Percentiles rank a stretch among this genome's conserved stretches.
Evolutionary conservation across 495 filamentous ascomycete species (phyloP).

Genomic region (Lichenothelia convexa): DNA sequence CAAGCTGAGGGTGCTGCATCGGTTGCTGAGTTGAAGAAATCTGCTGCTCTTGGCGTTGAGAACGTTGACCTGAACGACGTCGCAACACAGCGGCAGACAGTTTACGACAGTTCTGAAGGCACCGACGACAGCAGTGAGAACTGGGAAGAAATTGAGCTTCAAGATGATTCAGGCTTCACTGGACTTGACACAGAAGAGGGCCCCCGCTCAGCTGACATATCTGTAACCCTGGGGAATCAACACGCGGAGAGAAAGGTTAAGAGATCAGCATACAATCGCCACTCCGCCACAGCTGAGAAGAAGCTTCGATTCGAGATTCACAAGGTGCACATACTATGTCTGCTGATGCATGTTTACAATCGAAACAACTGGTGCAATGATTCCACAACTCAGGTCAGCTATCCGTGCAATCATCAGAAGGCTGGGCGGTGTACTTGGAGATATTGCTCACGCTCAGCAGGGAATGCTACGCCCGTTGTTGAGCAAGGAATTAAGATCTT

Average conservation of each 20-base stretch:
- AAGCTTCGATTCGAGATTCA: constrained; percentile 57
- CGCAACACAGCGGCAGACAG: neutral
- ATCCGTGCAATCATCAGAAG: neutral
- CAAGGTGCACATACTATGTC: constrained; percentile 68
- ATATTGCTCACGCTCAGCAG: neutral
- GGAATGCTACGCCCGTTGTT: neutral
- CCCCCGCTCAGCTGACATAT: constrained; percentile 27
- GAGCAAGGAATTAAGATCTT: too few relatives aligned
- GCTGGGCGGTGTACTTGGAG: neutral
- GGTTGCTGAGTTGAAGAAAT: neutral
- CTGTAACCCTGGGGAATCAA: constrained; percentile 37
- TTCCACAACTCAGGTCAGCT: constrained; percentile 36
- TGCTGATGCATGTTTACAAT: constrained; percentile 52
- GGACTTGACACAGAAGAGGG: constrained; percentile 17
- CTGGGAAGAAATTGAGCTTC: constrained; percentile 53
- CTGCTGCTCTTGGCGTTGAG: neutral
- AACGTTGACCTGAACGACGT: neutral
- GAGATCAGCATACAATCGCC: constrained; percentile 30
- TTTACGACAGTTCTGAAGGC: constrained; percentile 15
- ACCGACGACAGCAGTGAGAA: constrained; percentile 42
- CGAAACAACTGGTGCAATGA: constrained; percentile 88
- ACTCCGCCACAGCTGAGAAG: constrained; percentile 50
- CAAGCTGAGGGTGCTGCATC: neutral
- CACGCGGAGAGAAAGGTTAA: constrained; percentile 15
- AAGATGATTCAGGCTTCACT: constrained; percentile 18